Evolutionary conservation across 495 filamentous ascomycete genomes (phyloP), one percentile per base, ranked within the genome.

Genomic region (Tetracladium marchalianum): DNA sequence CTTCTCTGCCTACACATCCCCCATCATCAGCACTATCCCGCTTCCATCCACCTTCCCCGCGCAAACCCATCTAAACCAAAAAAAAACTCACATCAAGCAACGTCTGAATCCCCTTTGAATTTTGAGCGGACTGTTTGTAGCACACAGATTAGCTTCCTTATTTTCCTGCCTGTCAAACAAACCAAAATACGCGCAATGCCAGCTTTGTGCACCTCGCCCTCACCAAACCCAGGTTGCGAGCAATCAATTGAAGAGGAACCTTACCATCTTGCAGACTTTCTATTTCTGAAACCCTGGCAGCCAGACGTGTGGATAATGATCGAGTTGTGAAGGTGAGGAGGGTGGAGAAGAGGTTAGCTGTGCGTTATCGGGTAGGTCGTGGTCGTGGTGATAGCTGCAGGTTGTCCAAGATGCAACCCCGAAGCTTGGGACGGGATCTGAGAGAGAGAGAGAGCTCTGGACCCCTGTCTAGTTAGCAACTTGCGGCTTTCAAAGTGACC

Each of bases 21-120:
- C 4, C 16, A 24, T 12, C 22, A 44, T 56, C 44, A 56, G 50
- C 41, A 31, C 13, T 31, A n/a, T 33, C 5, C 40, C 24, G 34
- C 44, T 38, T 13, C 38, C 31, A 36, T 38, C 12, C 36, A 8
- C 36, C 13, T 13, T 13, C n/a, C 16, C 6, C 33, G 10, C 27
- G 18, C 11, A 5, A 15, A 24, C 31, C 18, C 38, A 16, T 17
- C 12, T 18, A 27, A 8, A 12, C 13, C 31, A 31, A 39, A 44
- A 40, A 35, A 37, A 49, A 38, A 48, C 85, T 56, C 85, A 98
- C 92, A 74, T 98, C 93, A 67, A 98, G 89, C 50, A 98, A 82
- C 61, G 90, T 96, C 70, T 95, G 89, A 64, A 98, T 98, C 63
- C 92, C 92, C 57, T 84, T 81, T 57, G 90, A 95, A 73, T 96